phyloP scores from a whole-genome alignment of 129 eudicot species.

The Tanacetum coccineum region DNA sequence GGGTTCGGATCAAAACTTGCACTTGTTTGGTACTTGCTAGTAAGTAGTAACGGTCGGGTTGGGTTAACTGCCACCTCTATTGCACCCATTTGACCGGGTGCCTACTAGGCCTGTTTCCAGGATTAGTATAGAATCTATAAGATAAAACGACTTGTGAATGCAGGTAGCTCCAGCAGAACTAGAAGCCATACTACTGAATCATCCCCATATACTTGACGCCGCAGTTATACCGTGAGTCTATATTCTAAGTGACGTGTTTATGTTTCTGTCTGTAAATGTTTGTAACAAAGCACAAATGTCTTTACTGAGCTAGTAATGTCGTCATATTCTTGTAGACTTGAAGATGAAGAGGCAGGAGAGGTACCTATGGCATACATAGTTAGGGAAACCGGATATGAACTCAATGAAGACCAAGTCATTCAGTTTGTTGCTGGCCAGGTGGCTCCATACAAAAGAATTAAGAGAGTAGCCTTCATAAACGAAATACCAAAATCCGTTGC shows the following conservation, averaged over 20 bases:
- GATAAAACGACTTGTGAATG: slow-evolving; percentile 26
- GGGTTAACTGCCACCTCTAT: background rate
- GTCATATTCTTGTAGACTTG: slow-evolving; percentile 39
- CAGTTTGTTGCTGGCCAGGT: slow-evolving; percentile 73
- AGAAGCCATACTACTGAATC: slow-evolving; percentile 64
- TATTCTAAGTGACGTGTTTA: background rate
- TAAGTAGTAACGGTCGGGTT: too few species aligned
- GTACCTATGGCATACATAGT: slow-evolving; percentile 75
- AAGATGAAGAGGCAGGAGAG: slow-evolving; percentile 82
- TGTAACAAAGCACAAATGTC: slow-evolving; percentile 6
- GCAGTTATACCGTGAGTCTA: slow-evolving; percentile 68
- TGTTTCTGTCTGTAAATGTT: background rate
- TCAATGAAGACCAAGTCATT: slow-evolving; percentile 58
- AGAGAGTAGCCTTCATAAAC: slow-evolving; percentile 57
- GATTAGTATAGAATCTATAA: background rate
- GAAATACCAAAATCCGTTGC: slow-evolving; percentile 78
- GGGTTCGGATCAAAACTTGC: background rate
- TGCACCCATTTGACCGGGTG: slow-evolving; percentile 4
- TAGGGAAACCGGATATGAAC: slow-evolving; percentile 43
- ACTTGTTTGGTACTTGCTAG: too few species aligned
- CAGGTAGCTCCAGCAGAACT: slow-evolving; percentile 92
- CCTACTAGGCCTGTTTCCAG: background rate
- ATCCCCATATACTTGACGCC: slow-evolving; percentile 64
- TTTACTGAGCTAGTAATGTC: background rate
- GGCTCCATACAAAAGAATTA: slow-evolving; percentile 73